Conservation (phyloP, 2,329 filamentous ascomycete species). For the Fusarium dlaminii region DNA sequence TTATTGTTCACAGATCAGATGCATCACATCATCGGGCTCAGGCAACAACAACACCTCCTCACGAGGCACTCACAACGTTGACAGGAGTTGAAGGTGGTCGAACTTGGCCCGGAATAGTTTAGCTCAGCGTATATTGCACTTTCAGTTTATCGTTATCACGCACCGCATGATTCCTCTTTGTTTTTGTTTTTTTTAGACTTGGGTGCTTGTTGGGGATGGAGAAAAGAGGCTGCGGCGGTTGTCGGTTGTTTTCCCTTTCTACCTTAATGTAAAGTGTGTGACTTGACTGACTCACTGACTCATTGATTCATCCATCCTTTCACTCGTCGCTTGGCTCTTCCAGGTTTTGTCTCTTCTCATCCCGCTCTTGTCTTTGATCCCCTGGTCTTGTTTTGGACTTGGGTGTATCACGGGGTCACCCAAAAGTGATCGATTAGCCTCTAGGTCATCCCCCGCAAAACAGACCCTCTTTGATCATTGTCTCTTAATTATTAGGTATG, state of each 20-base stretch:
- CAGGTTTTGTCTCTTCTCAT: constrained; percentile 9
- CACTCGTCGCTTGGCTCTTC: neutral
- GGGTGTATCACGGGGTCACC: constrained; percentile 35
- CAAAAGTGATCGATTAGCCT: constrained; percentile 23
- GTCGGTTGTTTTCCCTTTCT: constrained; percentile 11
- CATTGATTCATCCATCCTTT: neutral
- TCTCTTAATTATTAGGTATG: neutral
- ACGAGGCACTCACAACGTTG: constrained; percentile 16
- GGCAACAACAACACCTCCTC: constrained; percentile 27
- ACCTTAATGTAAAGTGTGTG: neutral
- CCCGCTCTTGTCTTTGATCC: constrained; percentile 1
- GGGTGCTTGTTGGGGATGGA: neutral
- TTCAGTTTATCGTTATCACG: constrained; percentile 11
- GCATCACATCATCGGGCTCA: constrained; percentile 23
- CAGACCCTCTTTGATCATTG: neutral
- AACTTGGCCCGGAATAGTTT: constrained; percentile 14
- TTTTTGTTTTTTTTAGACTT: neutral
- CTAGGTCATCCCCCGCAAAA: constrained; percentile 15
- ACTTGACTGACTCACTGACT: constrained; percentile 16
- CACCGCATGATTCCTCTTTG: constrained; percentile 1
- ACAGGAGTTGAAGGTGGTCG: neutral
- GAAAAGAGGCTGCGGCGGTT: constrained; percentile 21
- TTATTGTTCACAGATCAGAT: neutral
- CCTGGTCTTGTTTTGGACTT: neutral
- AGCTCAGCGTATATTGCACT: constrained; percentile 1